phyloP scores from a whole-genome alignment of 331 rosid genomes.

The Ulmus americana region DNA sequence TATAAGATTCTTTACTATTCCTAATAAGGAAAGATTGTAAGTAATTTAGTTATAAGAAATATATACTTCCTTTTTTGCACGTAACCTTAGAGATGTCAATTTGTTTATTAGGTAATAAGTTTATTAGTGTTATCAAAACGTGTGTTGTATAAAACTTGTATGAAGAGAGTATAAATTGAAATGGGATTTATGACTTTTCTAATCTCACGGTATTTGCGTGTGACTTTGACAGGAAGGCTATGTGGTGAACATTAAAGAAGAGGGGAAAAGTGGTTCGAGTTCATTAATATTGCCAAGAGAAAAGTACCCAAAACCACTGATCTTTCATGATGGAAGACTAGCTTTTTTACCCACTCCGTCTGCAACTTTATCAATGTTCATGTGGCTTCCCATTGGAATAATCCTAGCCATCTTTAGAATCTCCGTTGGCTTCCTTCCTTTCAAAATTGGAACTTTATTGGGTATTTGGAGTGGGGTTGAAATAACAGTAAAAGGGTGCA shows the following conservation, averaged over 20 bases:
- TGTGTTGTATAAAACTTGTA: background rate
- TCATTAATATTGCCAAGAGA: slow-evolving; percentile 40
- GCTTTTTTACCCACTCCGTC: slow-evolving; percentile 83
- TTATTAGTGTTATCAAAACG: background rate
- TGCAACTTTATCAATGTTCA: slow-evolving; percentile 61
- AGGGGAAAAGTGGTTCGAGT: slow-evolving; percentile 8
- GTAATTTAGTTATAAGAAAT: too few relatives aligned
- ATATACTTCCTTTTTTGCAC: too few relatives aligned
- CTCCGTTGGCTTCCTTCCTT: slow-evolving; percentile 57
- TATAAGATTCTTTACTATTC: too few relatives aligned
- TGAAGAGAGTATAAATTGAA: background rate
- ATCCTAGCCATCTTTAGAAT: slow-evolving; percentile 56
- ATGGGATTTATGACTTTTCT: background rate
- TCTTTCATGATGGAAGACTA: slow-evolving; percentile 90
- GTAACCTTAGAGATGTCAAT: too few relatives aligned
- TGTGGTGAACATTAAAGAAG: slow-evolving; percentile 50
- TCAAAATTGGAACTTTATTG: slow-evolving; percentile 28
- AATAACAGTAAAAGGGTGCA: slow-evolving; percentile 28
- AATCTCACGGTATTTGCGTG: background rate
- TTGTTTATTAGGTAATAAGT: too few relatives aligned
- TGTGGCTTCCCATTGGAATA: slow-evolving; percentile 73
- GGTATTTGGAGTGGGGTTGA: slow-evolving; percentile 46
- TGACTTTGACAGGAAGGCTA: slow-evolving; percentile 61
- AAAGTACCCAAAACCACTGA: slow-evolving; percentile 69
- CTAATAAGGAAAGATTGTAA: too few relatives aligned